Percentiles rank a stretch among this genome's conserved stretches.
Evolutionary conservation across 257 asterid genomes (phyloP).

Genomic region (Scutellaria barbata): DNA sequence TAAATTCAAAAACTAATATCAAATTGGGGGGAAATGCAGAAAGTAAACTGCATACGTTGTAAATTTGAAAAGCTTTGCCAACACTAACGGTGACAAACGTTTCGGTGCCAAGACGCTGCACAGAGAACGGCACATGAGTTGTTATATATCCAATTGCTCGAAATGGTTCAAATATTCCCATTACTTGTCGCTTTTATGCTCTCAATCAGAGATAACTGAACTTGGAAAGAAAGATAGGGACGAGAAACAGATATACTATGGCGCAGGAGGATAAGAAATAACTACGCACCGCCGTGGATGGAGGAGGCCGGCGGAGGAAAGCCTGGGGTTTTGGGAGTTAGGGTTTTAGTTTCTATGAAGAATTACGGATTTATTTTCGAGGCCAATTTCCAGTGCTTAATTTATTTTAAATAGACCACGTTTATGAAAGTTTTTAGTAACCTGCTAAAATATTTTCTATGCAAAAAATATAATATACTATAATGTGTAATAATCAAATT

Average conservation of each 20-base stretch:
- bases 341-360: slow-evolving; percentile 28
- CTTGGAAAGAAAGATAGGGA: background rate
- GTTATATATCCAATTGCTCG: slow-evolving; percentile 89
- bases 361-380: background rate
- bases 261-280: background rate
- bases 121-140: slow-evolving; percentile 73
- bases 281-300: slow-evolving; percentile 22
- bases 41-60: slow-evolving; percentile 54
- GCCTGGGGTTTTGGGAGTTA: slow-evolving; percentile 22
- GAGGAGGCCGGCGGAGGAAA: slow-evolving; percentile 20
- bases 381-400: background rate
- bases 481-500: no score
- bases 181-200: slow-evolving; percentile 11
- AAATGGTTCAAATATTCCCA: slow-evolving; percentile 72
- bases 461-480: no score
- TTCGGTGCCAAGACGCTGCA: slow-evolving; percentile 88
- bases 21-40: background rate
- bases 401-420: background rate
- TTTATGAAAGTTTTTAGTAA: no score
- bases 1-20: background rate
- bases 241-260: background rate
- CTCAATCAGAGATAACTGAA: slow-evolving; percentile 10
- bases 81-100: slow-evolving; percentile 91
- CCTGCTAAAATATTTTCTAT: no score
- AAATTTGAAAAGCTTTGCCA: slow-evolving; percentile 88